Evolutionary conservation across 176 grass and related monocot genomes (phyloP).

Genomic region (Leersia perrieri): DNA sequence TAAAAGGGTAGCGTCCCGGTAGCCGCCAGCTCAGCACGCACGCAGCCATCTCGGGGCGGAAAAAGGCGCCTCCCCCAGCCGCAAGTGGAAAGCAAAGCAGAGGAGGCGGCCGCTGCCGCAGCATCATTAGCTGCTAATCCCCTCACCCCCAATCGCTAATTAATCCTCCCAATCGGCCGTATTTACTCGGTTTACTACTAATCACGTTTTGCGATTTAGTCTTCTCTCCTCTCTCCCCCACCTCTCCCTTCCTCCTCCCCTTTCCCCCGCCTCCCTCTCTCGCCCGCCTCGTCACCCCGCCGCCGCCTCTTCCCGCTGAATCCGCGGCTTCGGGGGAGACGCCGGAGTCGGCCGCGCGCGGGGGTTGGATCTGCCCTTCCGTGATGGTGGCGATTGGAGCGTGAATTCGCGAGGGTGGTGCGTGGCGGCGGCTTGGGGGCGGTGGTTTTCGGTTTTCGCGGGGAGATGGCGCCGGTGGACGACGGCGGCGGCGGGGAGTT

Average conservation of each 20-base stretch:
- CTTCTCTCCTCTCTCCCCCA: background rate
- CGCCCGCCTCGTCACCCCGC: background rate
- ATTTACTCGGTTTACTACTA: slow-evolving; percentile 47
- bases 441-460: background rate
- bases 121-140: slow-evolving; percentile 43
- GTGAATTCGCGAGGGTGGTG: slow-evolving; percentile 26
- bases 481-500: slow-evolving; percentile 55
- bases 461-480: slow-evolving; percentile 44
- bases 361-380: slow-evolving; percentile 37
- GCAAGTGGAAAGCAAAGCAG: background rate
- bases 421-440: background rate
- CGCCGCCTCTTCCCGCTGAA: slow-evolving; percentile 3
- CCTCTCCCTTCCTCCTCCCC: background rate
- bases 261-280: slow-evolving; percentile 5
- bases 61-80: background rate
- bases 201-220: slow-evolving; percentile 60
- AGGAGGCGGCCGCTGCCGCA: slow-evolving; percentile 15
- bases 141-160: background rate
- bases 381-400: slow-evolving; percentile 27
- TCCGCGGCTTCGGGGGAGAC: slow-evolving; percentile 5
- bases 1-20: slow-evolving; percentile 30
- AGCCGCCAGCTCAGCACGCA: slow-evolving; percentile 59
- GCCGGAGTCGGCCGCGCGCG: background rate
- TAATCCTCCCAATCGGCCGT: slow-evolving; percentile 27
- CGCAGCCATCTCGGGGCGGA: slow-evolving; percentile 36